Evolutionary conservation across 345 rosid species (phyloP).

Genomic region (Mallotus nudiflorus): DNA sequence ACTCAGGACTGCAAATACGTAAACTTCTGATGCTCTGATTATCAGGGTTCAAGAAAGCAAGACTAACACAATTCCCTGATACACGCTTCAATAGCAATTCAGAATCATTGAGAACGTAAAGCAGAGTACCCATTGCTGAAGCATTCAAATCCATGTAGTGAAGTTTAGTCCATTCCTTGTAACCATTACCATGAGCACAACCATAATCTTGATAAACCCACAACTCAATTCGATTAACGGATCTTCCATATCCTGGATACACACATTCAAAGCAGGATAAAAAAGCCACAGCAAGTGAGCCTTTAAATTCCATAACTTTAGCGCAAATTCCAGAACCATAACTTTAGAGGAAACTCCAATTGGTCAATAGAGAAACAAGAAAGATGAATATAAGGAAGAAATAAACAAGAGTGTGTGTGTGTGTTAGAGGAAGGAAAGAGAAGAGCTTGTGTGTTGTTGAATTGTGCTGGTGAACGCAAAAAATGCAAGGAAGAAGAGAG

Average conservation of each 20-base stretch:
- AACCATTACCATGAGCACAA: not conserved
- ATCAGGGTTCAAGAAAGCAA: slow-evolving; percentile 10
- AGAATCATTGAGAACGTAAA: slow-evolving; percentile 23
- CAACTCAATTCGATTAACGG: slow-evolving; percentile 21
- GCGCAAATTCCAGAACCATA: not conserved
- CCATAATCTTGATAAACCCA: slow-evolving; percentile 18
- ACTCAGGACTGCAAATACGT: slow-evolving; percentile 5
- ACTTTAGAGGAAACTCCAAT: no score
- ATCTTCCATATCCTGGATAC: slow-evolving; percentile 16
- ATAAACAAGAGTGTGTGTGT: no score
- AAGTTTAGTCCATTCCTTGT: slow-evolving; percentile 13
- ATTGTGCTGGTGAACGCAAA: no score
- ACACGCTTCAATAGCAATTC: slow-evolving; percentile 27
- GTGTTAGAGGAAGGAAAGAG: no score
- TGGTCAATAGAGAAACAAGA: no score
- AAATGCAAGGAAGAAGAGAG: no score
- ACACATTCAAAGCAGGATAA: slow-evolving; percentile 14
- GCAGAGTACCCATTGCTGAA: slow-evolving; percentile 16
- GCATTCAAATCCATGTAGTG: not conserved
- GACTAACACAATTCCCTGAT: not conserved
- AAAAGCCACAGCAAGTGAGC: slow-evolving; percentile 28
- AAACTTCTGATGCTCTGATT: not conserved
- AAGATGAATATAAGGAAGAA: no score
- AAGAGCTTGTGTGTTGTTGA: no score
- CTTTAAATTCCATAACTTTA: slow-evolving; percentile 25